These are phyloP conservation scores for Colletotrichum caudatum DNA, from an alignment of 2,329 filamentous ascomycete genomes.

Conservation along the genomic window DNA sequence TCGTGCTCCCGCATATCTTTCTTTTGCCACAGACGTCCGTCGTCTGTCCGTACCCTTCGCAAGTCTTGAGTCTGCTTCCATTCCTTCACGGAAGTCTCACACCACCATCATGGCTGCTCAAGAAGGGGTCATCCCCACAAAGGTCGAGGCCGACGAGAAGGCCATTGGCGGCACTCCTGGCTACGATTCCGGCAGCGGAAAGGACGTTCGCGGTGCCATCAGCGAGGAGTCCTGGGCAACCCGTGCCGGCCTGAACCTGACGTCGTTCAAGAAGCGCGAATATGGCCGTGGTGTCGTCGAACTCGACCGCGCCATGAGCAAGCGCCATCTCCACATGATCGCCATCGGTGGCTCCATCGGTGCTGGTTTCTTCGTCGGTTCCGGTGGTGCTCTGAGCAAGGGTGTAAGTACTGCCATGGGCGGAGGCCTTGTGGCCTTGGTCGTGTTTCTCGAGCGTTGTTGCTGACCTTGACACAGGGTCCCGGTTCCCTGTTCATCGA, in stretches of 20 bases:
- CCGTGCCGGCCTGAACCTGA: slow-evolving; percentile 53
- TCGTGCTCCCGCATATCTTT: slow-evolving; percentile 24
- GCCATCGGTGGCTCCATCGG: slow-evolving; percentile 72
- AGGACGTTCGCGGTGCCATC: slow-evolving; percentile 33
- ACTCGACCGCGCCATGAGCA: slow-evolving; percentile 63
- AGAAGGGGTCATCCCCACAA: slow-evolving; percentile 34
- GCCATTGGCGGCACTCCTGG: slow-evolving; percentile 26
- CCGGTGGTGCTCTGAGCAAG: slow-evolving; percentile 63
- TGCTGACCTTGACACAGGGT: slow-evolving; percentile 43
- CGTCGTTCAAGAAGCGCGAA: slow-evolving; percentile 54
- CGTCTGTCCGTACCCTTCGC: slow-evolving; percentile 17
- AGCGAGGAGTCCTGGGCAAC: slow-evolving; percentile 52
- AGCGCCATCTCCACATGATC: slow-evolving; percentile 72
- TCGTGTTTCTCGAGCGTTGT: background rate
- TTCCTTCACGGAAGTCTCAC: slow-evolving; percentile 5
- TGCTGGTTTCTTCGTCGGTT: slow-evolving; percentile 73
- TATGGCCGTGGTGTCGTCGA: slow-evolving; percentile 45
- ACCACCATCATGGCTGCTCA: slow-evolving; percentile 30
- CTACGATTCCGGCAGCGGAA: slow-evolving; percentile 39
- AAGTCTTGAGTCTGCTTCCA: slow-evolving; percentile 5
- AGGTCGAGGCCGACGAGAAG: slow-evolving; percentile 40
- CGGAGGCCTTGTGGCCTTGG: background rate
- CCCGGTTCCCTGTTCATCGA: slow-evolving; percentile 60
- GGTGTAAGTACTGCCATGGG: slow-evolving; percentile 49
- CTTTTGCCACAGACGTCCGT: slow-evolving; percentile 12